Conservation (phyloP, 2,329 filamentous ascomycete species). For the Tolypocladium endophyticum region DNA sequence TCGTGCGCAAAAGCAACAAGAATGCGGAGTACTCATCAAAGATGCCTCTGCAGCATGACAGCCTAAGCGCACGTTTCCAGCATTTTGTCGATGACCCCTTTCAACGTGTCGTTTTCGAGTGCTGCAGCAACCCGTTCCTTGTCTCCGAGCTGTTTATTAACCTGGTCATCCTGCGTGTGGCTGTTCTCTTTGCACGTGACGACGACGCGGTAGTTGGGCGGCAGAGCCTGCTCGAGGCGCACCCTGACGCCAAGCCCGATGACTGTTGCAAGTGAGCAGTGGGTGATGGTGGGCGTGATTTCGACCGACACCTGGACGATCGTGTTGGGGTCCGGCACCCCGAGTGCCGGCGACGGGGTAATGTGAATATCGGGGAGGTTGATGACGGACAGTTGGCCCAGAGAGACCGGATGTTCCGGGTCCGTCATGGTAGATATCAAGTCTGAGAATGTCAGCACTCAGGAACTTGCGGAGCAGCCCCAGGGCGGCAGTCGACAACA, state of each 20-base stretch:
- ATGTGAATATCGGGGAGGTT: slow-evolving; percentile 92
- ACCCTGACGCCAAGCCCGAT: slow-evolving; percentile 91
- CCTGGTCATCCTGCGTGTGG: slow-evolving; percentile 89
- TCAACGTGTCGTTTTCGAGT: slow-evolving; percentile 83
- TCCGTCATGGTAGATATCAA: slow-evolving; percentile 91
- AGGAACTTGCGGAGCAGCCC: not conserved
- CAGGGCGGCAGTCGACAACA: not conserved
- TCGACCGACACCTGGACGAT: slow-evolving; percentile 71
- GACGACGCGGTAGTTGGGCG: slow-evolving; percentile 84
- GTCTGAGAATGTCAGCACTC: slow-evolving; percentile 40
- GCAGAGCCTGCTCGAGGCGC: slow-evolving; percentile 79
- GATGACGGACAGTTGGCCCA: slow-evolving; percentile 88
- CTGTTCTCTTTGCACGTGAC: slow-evolving; percentile 92
- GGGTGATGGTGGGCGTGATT: slow-evolving; percentile 92
- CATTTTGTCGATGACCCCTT: slow-evolving; percentile 87
- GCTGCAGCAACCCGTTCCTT: slow-evolving; percentile 95
- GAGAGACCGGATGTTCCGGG: slow-evolving; percentile 88
- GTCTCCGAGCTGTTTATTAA: slow-evolving; percentile 93
- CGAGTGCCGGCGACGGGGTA: slow-evolving; percentile 26
- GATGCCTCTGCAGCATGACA: not conserved
- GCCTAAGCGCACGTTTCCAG: slow-evolving; percentile 65
- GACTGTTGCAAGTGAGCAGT: slow-evolving; percentile 92
- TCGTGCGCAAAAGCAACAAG: not conserved
- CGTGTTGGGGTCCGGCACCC: slow-evolving; percentile 36
- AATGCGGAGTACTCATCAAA: no score